Evolutionary conservation across 305 asterid species (phyloP), one percentile per base, ranked within the genome.

Genomic region (Ilex paraguariensis): DNA sequence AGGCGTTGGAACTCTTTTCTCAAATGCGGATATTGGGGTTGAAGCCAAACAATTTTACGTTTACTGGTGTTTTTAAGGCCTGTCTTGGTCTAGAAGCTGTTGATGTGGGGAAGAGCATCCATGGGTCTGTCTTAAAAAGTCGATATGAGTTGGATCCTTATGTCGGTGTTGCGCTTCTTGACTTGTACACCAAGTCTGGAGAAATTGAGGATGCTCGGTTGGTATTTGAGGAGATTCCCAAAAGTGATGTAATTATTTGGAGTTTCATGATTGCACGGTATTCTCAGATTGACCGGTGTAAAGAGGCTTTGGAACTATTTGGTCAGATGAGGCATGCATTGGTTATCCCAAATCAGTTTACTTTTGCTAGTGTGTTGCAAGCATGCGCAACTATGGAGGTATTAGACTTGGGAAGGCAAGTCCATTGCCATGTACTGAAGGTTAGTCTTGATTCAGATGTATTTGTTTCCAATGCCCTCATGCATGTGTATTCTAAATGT

Each of bases 181-280:
- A 91, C 64, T 71, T 91, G 75, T 91, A 91, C 71, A 83, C 95
- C 21, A 76, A 69, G 64, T 73, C 73, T 5, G 87, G 95, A 70
- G 84, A 82, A 63, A 78, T 88, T 45, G 77, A 73, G 15, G 92
- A 75, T 61, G 96, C 98, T 60, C 71, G 86, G 70, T 54, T 72
- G 48, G 82, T 88, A 16, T 88, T 91, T 70, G 85, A 85, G 73
- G 92, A 87, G 56, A 83, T 87, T 69, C 95, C 95, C 21, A 87
- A 81, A 84, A 70, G 74, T 45, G 83, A 84, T 57, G 90, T 91
- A 56, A 87, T 91, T 66, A 90, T 93, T 28, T 88, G 96, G 98
- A 91, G 96, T 74, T 86, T 91, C 79, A 86, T 88, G 95, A 91
- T 91, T 66, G 82, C 96, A 4, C 83, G 96, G 5, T 86, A 80